Conservation (phyloP, 257 asterid genomes). For the Jacaranda mimosifolia region DNA sequence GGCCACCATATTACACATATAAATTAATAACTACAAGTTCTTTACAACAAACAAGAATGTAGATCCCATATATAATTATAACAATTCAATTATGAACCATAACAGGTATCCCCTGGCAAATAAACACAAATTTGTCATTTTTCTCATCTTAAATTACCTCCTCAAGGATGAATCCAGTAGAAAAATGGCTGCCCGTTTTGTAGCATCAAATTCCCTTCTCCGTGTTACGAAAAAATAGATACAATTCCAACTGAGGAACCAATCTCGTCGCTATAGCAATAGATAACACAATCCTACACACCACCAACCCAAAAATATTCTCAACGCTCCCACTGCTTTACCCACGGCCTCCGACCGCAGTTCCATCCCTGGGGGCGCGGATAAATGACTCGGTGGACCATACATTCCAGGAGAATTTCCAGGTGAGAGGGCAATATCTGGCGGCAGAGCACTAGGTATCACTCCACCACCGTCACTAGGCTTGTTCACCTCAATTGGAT, state of each 20-base stretch:
- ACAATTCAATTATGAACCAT: constrained; percentile 27
- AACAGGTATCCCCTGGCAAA: constrained; percentile 22
- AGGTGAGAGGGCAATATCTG: constrained; percentile 59
- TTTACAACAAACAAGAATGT: constrained; percentile 49
- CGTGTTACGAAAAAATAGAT: constrained; percentile 43
- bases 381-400: constrained; percentile 58
- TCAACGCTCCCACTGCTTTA: constrained; percentile 12
- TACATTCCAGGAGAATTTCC: constrained; percentile 45
- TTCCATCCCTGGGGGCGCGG: constrained; percentile 67
- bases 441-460: constrained; percentile 60
- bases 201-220: constrained; percentile 33
- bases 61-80: constrained; percentile 35
- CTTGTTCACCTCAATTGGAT: constrained; percentile 56
- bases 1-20: constrained; percentile 31
- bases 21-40: constrained; percentile 34
- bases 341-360: constrained; percentile 45
- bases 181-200: constrained; percentile 39
- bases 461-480: constrained; percentile 48
- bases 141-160: constrained; percentile 16
- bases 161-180: constrained; percentile 40
- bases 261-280: constrained; percentile 42
- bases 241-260: constrained; percentile 47
- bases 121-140: constrained; percentile 38
- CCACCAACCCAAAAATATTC: constrained; percentile 55
- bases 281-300: constrained; percentile 56